A percentile compares a stretch with the other conserved stretches of the same genome.
These are phyloP conservation scores for Nannochloris sp. DNA, from an alignment of 139 green algal genomes.

Conservation along the genomic window DNA sequence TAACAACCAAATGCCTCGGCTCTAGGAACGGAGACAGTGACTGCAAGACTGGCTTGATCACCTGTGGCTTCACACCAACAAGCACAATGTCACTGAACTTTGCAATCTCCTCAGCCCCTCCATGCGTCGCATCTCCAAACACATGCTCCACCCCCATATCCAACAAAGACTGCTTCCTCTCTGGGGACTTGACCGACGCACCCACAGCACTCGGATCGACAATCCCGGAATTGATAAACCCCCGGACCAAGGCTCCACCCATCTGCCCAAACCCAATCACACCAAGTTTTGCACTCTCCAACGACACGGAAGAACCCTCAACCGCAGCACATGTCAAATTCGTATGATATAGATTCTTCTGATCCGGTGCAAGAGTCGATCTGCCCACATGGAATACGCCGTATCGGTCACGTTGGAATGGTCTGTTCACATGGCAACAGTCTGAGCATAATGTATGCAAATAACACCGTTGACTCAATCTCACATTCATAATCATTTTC, in stretches of 20 bases:
- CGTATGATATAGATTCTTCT: too few relatives aligned
- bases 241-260: conserved; percentile 51
- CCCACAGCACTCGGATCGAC: conserved; percentile 13
- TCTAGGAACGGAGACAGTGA: conserved; percentile 40
- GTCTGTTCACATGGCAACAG: too few relatives aligned
- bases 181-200: not conserved
- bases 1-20: conserved; percentile 59
- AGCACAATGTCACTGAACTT: conserved; percentile 8
- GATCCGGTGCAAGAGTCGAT: too few relatives aligned
- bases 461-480: too few relatives aligned
- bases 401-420: not conserved
- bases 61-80: conserved; percentile 76
- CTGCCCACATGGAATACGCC: not conserved
- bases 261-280: conserved; percentile 53
- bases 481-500: too few relatives aligned
- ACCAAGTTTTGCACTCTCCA: conserved; percentile 20
- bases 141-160: conserved; percentile 19
- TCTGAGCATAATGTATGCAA: too few relatives aligned
- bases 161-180: conserved; percentile 20
- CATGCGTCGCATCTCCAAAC: conserved; percentile 7
- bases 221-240: conserved; percentile 34
- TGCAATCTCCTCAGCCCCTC: conserved; percentile 7
- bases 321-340: not conserved
- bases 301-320: not conserved
- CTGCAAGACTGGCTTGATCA: conserved; percentile 52